Base-by-base conservation (phyloP, 345 rosid species). In the Geranium brycei region DNA sequence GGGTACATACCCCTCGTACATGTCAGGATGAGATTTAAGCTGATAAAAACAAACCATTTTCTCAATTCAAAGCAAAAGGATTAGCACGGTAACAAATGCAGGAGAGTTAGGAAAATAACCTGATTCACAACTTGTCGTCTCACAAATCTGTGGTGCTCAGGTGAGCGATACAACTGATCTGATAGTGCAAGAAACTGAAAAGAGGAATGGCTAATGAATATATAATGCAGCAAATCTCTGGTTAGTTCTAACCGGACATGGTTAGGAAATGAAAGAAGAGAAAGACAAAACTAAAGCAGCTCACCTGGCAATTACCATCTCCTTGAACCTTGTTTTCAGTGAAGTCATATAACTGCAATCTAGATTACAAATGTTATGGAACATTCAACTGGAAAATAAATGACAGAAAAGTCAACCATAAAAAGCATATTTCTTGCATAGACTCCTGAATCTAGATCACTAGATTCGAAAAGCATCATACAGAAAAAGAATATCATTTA, bases 241-340 rank as follows among this genome's bases (percentile, higher is more conserved):
- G 41, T 35, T 35, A 35, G 41, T 35, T 7, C 41, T 35, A 7
- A 35, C 10, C 41, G 10, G 41, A 35, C 10, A 7, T 0, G 5
- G 10, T 35, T 7, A 35, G 41, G 41, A 59, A 35, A 57, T 60
- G 11, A 10, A 47, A 47, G 1, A 62, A 15, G 55, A 15, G 17
- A n/a, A 57, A 41, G 16, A 13, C 16, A 47, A 1, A 1, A 30
- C 14, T 64, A 74, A 57, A 66, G 62, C 64, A 59, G 62, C 68
- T 63, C 19, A 87, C 90, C 85, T 87, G 95, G 73, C 95, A 87
- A 65, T 87, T 87, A 57, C 95, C 95, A 81, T 87, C 95, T 32
- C 95, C 95, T 72, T 78, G 81, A 62, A 87, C 95, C 77, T 83
- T 85, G 68, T 32, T 76, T 79, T 87, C 90, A 11, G 65, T 75